Conservation (phyloP, 2,329 filamentous ascomycete species). For the Clarireedia monteithiana region DNA sequence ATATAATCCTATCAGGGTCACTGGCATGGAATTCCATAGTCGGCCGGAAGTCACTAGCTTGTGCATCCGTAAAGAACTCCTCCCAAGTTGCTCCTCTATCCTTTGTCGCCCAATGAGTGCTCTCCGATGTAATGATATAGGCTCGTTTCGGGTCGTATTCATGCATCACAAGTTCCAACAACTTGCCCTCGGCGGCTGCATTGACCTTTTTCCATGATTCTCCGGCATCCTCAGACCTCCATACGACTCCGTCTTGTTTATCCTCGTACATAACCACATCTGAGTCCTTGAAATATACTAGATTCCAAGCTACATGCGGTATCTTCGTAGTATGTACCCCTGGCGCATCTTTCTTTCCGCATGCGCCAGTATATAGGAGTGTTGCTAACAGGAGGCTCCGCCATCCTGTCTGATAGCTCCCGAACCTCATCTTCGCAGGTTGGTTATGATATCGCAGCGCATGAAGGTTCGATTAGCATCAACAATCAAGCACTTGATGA, state of each 20-base stretch:
- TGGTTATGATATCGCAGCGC: constrained; percentile 18
- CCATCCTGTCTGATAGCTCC: constrained; percentile 21
- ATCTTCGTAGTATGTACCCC: constrained; percentile 58
- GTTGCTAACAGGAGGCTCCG: constrained; percentile 24
- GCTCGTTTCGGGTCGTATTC: constrained; percentile 71
- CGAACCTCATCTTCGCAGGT: constrained; percentile 29
- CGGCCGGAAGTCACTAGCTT: constrained; percentile 45
- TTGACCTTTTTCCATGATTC: constrained; percentile 63
- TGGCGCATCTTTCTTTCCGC: constrained; percentile 41
- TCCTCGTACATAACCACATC: constrained; percentile 75
- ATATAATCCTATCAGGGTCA: constrained; percentile 79
- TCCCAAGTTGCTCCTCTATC: constrained; percentile 79
- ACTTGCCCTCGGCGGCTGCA: constrained; percentile 55
- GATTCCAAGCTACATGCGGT: constrained; percentile 54
- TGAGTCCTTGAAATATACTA: constrained; percentile 89
- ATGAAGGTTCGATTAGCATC: constrained; percentile 24
- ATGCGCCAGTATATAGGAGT: constrained; percentile 20
- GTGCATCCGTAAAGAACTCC: constrained; percentile 56
- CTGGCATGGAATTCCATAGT: constrained; percentile 72
- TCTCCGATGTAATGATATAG: constrained; percentile 64
- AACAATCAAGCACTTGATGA: constrained; percentile 16
- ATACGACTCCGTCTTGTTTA: constrained; percentile 53
- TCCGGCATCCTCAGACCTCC: constrained; percentile 75
- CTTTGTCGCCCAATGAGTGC: constrained; percentile 72
- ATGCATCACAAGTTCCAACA: constrained; percentile 63